Evolutionary conservation across 208 protist genomes (phyloP), one percentile per base, ranked within the genome.

Genomic region (Trypanosoma melophagium): DNA sequence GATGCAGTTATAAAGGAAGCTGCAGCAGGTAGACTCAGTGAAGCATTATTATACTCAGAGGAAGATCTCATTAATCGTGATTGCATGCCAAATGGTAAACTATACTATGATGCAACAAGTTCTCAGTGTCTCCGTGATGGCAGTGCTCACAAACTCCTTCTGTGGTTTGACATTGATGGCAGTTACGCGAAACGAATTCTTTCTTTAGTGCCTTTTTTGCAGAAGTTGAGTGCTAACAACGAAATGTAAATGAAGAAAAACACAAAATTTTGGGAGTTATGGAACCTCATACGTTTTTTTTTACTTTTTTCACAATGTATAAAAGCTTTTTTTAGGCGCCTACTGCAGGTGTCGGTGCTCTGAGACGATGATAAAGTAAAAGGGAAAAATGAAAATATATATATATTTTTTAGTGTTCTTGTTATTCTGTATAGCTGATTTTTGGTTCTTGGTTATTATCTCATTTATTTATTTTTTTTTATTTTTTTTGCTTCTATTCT

Each of bases 1-100:
- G 96, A 97, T 59, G 73, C 65, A 16, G 71, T 83, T 13, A 57
- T 99, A 22, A 96, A 97, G 73, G 69, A 42, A 3, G 91, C 94
- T 8, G 55, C 72, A 14, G 42, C 13, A 40, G 61, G 62, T 45
- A 42, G 28, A 35, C 63, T 69, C 16, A 96, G 97, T 70, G 96
- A 95, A 66, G 57, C 71, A 45, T 57, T 99, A 14, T 84, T 67
- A 16, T 60, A 67, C 54, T 71, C 58, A 21, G 59, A 56, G 5
- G 64, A 65, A 28, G 67, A 68, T 17, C 55, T 86, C 35, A 66
- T 86, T 54, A 88, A 79, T 59, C 52, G 64, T 13, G 85, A 91
- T 61, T 76, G 71, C 49, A 22, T 73, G 28, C 72, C 77, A 38
- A 58, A 61, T 52, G 68, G 66, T 25, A 69, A 71, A 35, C 21